A percentile compares a stretch with the other conserved stretches of the same genome.
Conservation (phyloP, 306 rosid genomes). For the Bauhinia variegata region DNA sequence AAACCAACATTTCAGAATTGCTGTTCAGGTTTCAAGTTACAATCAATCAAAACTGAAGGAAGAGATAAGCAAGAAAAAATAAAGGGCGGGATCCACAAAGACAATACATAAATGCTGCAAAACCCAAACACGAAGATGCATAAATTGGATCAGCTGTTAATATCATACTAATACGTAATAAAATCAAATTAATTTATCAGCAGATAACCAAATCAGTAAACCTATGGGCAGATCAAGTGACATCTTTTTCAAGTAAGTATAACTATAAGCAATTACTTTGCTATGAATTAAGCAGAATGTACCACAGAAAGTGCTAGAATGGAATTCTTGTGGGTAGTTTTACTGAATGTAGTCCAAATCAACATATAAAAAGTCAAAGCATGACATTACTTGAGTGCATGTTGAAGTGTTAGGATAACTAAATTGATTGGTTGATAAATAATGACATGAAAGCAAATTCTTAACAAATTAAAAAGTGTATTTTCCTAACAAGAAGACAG, state of each 20-base stretch:
- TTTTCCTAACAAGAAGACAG: no score
- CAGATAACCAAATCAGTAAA: background rate
- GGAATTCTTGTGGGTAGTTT: background rate
- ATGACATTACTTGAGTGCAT: background rate
- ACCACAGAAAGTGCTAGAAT: no score
- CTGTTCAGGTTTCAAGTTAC: background rate
- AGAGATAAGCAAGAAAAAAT: background rate
- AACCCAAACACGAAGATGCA: no score
- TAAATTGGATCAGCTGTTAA: no score
- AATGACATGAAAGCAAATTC: background rate
- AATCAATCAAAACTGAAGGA: constrained; percentile 1
- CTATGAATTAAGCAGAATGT: background rate
- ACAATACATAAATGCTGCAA: no score
- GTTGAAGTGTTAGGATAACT: background rate
- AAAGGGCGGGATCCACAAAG: constrained; percentile 1
- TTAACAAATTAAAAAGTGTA: no score
- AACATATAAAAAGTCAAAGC: background rate
- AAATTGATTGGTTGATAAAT: no score
- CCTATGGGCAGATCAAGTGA: background rate
- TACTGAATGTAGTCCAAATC: background rate
- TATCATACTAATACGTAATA: no score
- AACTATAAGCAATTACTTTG: background rate
- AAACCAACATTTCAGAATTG: constrained; percentile 3
- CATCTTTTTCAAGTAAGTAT: background rate
- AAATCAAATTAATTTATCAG: no score